Evolutionary conservation across 2,329 filamentous ascomycete genomes (phyloP), one percentile per base, ranked within the genome.

Genomic region (Colletotrichum sp.): DNA sequence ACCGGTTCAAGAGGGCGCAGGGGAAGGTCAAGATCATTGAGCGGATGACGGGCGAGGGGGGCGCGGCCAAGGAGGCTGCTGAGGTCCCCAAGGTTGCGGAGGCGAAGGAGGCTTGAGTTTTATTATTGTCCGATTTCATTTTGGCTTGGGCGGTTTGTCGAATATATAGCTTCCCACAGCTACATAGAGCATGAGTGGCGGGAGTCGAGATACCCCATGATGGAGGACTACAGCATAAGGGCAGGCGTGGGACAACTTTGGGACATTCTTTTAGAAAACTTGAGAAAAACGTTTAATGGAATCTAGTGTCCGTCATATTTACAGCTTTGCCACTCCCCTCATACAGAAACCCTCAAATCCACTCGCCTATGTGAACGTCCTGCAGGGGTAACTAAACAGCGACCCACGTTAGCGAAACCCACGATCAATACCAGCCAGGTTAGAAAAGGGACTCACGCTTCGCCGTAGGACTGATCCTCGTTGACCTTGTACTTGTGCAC

Each of bases 1-100:
- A 98, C 83, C 90, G 96, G 15, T 82, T 98, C 52, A 97, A 96
- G 85, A 91, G 95, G 78, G 96, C 96, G 6, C 91, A 92, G 79
- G 94, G 94, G 5, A 98, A 98, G 83, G 91, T 92, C 2, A 98
- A 96, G 85, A 90, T 99, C 63, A 92, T 99, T 61, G 94, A 97
- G 84, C 93, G 93, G 76, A 92, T 95, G 79, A 81, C 90, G 2
- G 87, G 87, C 0, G 88, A 89, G 80, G 62, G 49, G 4, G 19
- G 22, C 3, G 16, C 49, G 7, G 8, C 27, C 44, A 71, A 49
- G n/a, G 59, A 64, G 9, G 27, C 19, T n/a, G 44, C 66, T n/a
- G 75, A 76, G 59, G 57, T 13, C 2, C 8, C 57, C 5, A 75
- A 67, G 66, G 27, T 15, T 19, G 30, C 19, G 8, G 73, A 73